Evolutionary conservation across 2,329 filamentous ascomycete species (phyloP).

Genomic region (Arthrobotrys sphaeroides): DNA sequence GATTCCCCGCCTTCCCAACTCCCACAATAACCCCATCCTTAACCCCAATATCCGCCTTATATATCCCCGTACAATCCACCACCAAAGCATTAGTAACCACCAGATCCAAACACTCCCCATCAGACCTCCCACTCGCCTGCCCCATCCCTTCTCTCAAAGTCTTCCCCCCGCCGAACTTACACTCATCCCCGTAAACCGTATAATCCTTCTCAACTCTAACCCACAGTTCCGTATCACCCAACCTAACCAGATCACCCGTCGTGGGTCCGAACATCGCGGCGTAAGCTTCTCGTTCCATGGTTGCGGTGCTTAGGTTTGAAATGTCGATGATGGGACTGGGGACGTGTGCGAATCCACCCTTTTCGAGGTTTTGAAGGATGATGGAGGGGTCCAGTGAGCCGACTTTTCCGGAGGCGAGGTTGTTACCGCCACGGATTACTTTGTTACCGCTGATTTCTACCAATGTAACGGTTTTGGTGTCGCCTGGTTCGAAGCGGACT

Average conservation of each 20-base stretch:
- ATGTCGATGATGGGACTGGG: constrained; percentile 71
- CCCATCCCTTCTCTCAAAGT: constrained; percentile 95
- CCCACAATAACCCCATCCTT: constrained; percentile 85
- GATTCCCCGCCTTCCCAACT: constrained; percentile 94
- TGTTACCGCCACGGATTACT: constrained; percentile 85
- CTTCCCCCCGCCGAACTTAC: constrained; percentile 94
- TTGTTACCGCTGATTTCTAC: constrained; percentile 86
- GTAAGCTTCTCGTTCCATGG: constrained; percentile 82
- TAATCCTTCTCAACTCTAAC: constrained; percentile 86
- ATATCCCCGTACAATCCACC: constrained; percentile 90
- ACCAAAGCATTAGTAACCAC: constrained; percentile 90
- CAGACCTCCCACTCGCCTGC: constrained; percentile 79
- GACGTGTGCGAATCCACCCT: constrained; percentile 79
- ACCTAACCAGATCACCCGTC: constrained; percentile 80
- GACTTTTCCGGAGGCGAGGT: constrained; percentile 76
- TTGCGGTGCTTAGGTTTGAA: constrained; percentile 66
- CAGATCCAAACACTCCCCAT: constrained; percentile 79
- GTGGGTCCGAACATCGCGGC: constrained; percentile 92
- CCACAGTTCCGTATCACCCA: constrained; percentile 89
- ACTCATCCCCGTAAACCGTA: constrained; percentile 89
- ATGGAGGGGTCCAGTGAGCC: constrained; percentile 71
- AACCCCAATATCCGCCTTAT: constrained; percentile 95
- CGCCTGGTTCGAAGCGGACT: constrained; percentile 91
- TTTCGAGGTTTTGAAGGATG: constrained; percentile 73
- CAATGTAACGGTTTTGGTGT: constrained; percentile 86